Conservation (phyloP, 1,139 yeast genomes). For the Geotrichum phurueaensis region DNA sequence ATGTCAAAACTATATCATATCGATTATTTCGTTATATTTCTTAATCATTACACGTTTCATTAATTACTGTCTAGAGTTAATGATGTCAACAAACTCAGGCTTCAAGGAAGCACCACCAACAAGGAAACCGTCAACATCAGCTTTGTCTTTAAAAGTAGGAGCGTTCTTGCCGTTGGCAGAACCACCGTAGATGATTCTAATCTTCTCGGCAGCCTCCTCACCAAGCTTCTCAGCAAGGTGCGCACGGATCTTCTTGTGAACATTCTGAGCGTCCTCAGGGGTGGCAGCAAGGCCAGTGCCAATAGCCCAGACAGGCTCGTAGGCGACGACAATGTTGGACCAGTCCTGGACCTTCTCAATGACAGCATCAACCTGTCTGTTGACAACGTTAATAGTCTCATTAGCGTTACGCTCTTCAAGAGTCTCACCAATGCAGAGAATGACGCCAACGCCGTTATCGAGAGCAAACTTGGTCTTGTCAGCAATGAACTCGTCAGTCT, state of each 20-base stretch:
- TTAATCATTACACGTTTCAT: background rate
- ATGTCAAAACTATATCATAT: background rate
- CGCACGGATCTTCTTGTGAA: slow-evolving; percentile 83
- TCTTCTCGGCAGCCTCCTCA: slow-evolving; percentile 63
- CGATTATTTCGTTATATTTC: background rate
- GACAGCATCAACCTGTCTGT: slow-evolving; percentile 88
- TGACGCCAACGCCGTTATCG: slow-evolving; percentile 80
- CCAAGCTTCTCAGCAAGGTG: slow-evolving; percentile 76
- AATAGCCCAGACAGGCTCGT: slow-evolving; percentile 99
- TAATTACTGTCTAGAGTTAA: slow-evolving; percentile 77
- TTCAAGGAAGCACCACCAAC: slow-evolving; percentile 99
- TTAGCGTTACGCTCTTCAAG: slow-evolving; percentile 90
- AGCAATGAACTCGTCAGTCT: slow-evolving; percentile 86
- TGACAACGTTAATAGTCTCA: slow-evolving; percentile 77
- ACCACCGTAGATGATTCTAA: slow-evolving; percentile 97
- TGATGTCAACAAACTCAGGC: slow-evolving; percentile 94
- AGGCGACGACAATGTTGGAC: slow-evolving; percentile 89
- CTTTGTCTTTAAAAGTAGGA: slow-evolving; percentile 80
- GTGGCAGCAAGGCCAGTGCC: slow-evolving; percentile 99
- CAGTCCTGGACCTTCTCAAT: slow-evolving; percentile 80
- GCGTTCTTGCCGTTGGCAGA: slow-evolving; percentile 97
- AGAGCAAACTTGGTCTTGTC: slow-evolving; percentile 92
- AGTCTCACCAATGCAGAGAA: slow-evolving; percentile 96
- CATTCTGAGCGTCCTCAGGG: slow-evolving; percentile 87
- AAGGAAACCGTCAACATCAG: slow-evolving; percentile 95